phyloP scores from a whole-genome alignment of 1,284 basidiomycete species.

The Ustanciosporium gigantosporum region DNA sequence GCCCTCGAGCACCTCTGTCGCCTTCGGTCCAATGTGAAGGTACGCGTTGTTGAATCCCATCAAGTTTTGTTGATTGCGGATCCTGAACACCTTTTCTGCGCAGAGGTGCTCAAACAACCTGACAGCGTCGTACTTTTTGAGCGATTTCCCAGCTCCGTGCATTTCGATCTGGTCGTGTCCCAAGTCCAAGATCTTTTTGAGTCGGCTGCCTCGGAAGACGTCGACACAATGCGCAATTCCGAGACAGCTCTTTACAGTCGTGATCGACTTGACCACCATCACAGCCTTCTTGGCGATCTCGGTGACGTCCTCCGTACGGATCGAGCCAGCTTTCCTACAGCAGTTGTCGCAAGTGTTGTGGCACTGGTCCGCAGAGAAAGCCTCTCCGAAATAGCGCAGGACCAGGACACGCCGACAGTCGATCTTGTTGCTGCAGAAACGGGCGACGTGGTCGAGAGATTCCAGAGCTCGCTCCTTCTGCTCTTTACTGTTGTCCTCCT shows the following conservation, averaged over 20 bases:
- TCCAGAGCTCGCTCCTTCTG: constrained; percentile 69
- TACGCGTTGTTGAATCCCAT: constrained; percentile 62
- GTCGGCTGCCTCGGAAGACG: constrained; percentile 70
- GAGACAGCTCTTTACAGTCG: constrained; percentile 62
- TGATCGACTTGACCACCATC: constrained; percentile 66
- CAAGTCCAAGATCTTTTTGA: constrained; percentile 65
- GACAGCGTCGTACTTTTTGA: constrained; percentile 67
- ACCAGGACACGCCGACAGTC: constrained; percentile 86
- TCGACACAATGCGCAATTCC: constrained; percentile 65
- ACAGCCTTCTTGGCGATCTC: constrained; percentile 66
- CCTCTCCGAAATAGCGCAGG: constrained; percentile 73
- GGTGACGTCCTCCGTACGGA: constrained; percentile 66
- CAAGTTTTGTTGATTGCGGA: constrained; percentile 56
- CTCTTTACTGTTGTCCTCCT: constrained; percentile 64
- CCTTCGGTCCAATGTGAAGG: constrained; percentile 20
- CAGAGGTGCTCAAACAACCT: constrained; percentile 70
- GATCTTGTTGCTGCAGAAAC: constrained; percentile 78
- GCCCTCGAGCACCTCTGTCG: constrained; percentile 23
- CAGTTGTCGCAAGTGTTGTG: constrained; percentile 76
- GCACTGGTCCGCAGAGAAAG: constrained; percentile 69
- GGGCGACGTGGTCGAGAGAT: constrained; percentile 68
- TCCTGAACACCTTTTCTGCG: constrained; percentile 63
- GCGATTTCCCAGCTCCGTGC: constrained; percentile 67
- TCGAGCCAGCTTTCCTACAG: constrained; percentile 29
- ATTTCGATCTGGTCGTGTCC: constrained; percentile 65